phyloP scores from a whole-genome alignment of 2,329 filamentous ascomycete genomes.

The Purpureocillium takamizusanense region DNA sequence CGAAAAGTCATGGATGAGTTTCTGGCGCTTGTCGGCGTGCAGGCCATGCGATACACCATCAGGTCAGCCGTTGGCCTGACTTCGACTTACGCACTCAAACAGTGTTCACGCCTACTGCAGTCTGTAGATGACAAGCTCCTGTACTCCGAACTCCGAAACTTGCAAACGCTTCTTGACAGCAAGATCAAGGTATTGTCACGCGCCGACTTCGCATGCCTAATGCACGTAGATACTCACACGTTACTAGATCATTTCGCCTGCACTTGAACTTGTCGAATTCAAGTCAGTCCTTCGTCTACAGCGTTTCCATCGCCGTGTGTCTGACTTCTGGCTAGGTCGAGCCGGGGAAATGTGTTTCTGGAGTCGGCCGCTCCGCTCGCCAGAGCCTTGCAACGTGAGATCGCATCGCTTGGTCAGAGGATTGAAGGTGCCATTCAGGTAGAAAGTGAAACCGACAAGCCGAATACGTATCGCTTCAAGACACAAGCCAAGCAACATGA shows the following conservation, averaged over 20 bases:
- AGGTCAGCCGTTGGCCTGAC: slow-evolving; percentile 79
- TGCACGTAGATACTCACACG: too few species aligned
- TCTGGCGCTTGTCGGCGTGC: slow-evolving; percentile 43
- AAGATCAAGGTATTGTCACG: slow-evolving; percentile 64
- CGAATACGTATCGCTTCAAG: slow-evolving; percentile 28
- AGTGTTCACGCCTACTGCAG: slow-evolving; percentile 71
- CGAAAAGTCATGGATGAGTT: slow-evolving; percentile 57
- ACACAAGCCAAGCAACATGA: slow-evolving; percentile 29
- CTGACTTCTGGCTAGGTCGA: slow-evolving; percentile 27
- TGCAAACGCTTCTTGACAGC: slow-evolving; percentile 68
- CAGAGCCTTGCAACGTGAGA: slow-evolving; percentile 74
- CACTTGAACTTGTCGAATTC: slow-evolving; percentile 86
- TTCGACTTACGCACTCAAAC: slow-evolving; percentile 73
- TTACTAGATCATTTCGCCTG: slow-evolving; percentile 78
- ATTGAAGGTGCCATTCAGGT: slow-evolving; percentile 66
- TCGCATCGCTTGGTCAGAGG: slow-evolving; percentile 68
- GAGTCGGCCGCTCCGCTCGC: slow-evolving; percentile 80
- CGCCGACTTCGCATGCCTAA: too few species aligned
- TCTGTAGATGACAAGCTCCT: slow-evolving; percentile 63
- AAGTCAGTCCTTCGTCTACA: slow-evolving; percentile 44
- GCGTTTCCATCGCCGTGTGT: not conserved
- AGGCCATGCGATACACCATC: slow-evolving; percentile 89
- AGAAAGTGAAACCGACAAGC: slow-evolving; percentile 35
- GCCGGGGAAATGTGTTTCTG: slow-evolving; percentile 49
- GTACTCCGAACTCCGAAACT: slow-evolving; percentile 55